Evolutionary conservation across 495 filamentous ascomycete genomes (phyloP).

Genomic region (Chaetomium cochliodes): DNA sequence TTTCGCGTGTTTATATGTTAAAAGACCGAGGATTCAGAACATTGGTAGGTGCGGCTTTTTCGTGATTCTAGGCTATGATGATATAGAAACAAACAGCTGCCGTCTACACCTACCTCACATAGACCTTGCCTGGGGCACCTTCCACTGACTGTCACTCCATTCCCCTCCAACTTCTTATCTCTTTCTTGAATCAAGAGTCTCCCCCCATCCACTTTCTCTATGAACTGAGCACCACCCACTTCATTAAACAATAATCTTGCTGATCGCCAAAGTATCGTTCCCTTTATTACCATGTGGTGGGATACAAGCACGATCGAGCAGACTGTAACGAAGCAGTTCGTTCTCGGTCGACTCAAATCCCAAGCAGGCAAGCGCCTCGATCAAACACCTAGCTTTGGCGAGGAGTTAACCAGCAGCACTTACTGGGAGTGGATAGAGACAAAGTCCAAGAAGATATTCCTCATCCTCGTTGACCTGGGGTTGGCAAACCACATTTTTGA

Average conservation of each 20-base stretch:
- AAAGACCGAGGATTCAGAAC: not conserved
- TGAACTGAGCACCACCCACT: not conserved
- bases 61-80: not conserved
- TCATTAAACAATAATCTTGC: not conserved
- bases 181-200: not conserved
- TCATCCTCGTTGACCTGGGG: constrained; percentile 76
- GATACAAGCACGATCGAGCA: constrained; percentile 71
- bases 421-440: constrained; percentile 91
- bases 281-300: constrained; percentile 62
- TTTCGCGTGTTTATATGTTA: not conserved
- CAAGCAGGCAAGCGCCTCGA: constrained; percentile 66
- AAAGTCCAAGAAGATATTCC: constrained; percentile 74
- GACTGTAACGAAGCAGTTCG: constrained; percentile 68
- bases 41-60: not conserved
- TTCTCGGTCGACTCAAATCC: constrained; percentile 64
- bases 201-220: not conserved
- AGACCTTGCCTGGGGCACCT: not conserved
- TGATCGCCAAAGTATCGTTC: too few species aligned
- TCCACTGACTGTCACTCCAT: not conserved
- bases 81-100: not conserved
- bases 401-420: constrained; percentile 82
- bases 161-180: not conserved
- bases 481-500: constrained; percentile 83
- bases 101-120: not conserved
- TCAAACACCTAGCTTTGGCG: constrained; percentile 73